Evolutionary conservation across 257 asterid species (phyloP).

Genomic region (Gardenia jasminoides): DNA sequence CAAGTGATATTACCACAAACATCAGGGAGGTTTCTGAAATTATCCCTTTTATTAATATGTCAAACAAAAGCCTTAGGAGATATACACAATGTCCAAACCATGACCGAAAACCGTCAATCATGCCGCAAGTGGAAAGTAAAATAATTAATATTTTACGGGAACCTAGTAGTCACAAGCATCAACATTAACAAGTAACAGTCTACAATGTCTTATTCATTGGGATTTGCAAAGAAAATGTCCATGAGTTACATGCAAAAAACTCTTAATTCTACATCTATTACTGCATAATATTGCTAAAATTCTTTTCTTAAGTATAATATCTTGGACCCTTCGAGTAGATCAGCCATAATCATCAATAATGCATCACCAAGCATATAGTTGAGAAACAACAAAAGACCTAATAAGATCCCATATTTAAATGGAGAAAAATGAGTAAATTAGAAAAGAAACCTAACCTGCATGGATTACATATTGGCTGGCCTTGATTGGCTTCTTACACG

Average conservation of each 20-base stretch:
- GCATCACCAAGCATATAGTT: not conserved
- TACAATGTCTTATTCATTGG: not conserved
- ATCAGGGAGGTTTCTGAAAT: no score
- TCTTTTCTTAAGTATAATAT: not conserved
- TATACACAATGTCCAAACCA: not conserved
- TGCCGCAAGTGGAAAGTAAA: not conserved
- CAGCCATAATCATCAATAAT: not conserved
- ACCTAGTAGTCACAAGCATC: not conserved
- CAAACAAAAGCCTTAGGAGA: not conserved
- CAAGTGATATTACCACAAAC: no score
- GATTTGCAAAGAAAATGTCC: not conserved
- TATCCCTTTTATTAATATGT: not conserved
- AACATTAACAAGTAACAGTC: not conserved
- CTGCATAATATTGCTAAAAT: not conserved
- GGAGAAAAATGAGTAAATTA: not conserved
- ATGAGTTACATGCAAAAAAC: not conserved
- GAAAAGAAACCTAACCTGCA: conserved; percentile 54
- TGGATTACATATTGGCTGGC: conserved; percentile 74
- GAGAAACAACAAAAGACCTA: not conserved
- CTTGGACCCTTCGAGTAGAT: not conserved
- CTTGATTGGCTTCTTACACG: conserved; percentile 92
- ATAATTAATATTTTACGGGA: not conserved
- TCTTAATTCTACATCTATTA: not conserved
- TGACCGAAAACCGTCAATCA: not conserved
- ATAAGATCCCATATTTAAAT: not conserved